These are phyloP conservation scores for Eustoma russellianum DNA, from an alignment of 257 asterid genomes.

Conservation along the genomic window DNA sequence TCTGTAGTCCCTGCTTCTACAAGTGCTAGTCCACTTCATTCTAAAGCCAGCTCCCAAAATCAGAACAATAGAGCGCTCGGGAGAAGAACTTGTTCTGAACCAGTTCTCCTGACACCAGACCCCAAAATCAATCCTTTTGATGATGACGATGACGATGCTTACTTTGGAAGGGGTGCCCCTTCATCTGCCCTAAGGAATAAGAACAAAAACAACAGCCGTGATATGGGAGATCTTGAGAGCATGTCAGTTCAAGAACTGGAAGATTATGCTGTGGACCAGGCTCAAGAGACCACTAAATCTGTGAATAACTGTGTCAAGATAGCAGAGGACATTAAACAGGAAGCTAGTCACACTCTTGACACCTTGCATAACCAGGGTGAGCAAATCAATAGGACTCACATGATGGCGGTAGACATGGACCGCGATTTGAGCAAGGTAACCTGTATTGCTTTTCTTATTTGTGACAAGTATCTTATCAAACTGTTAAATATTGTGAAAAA, in stretches of 20 bases:
- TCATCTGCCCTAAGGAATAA: constrained; percentile 15
- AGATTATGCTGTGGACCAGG: constrained; percentile 52
- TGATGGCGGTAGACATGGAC: constrained; percentile 88
- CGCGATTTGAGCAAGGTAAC: constrained; percentile 64
- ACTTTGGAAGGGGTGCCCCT: constrained; percentile 29
- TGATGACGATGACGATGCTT: constrained; percentile 30
- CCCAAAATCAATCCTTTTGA: neutral
- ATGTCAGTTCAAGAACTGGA: constrained; percentile 91
- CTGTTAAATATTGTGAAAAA: no score
- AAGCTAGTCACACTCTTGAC: constrained; percentile 62
- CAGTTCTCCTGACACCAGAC: constrained; percentile 28
- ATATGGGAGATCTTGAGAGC: constrained; percentile 35
- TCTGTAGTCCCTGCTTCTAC: constrained; percentile 19
- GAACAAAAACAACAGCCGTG: constrained; percentile 8
- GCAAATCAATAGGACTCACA: constrained; percentile 82
- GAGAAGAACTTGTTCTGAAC: constrained; percentile 72
- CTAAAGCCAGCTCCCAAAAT: constrained; percentile 23
- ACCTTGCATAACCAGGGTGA: constrained; percentile 85
- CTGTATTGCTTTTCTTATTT: neutral
- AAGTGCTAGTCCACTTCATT: constrained; percentile 28
- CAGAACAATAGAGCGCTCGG: constrained; percentile 15
- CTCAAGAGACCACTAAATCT: constrained; percentile 66
- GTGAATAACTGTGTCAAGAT: constrained; percentile 70
- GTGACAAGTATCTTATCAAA: no score
- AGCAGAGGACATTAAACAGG: constrained; percentile 71